phyloP scores from a whole-genome alignment of 768 basidiomycete species.

The Mrakia gelida region DNA sequence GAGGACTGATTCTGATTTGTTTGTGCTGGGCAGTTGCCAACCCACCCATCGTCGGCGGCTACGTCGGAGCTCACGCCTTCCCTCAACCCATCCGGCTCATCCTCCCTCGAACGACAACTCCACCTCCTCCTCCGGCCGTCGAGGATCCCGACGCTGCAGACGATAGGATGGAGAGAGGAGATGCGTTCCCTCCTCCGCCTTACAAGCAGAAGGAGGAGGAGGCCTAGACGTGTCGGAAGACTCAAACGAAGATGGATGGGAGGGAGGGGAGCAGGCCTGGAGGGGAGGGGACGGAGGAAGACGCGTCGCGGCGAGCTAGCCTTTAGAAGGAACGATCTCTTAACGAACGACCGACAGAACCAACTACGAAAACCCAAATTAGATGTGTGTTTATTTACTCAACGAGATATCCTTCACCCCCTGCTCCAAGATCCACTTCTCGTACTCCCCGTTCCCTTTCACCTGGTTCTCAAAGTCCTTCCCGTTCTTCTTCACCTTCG shows the following conservation, averaged over 20 bases:
- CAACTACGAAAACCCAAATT: background rate
- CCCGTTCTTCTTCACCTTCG: conserved; percentile 64
- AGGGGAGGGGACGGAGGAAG: background rate
- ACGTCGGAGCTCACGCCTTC: background rate
- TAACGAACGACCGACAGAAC: background rate
- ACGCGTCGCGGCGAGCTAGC: background rate
- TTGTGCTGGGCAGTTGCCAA: too few relatives aligned
- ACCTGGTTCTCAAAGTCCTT: conserved; percentile 71
- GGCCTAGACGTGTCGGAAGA: too few relatives aligned
- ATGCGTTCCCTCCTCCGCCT: background rate
- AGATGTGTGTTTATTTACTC: too few relatives aligned
- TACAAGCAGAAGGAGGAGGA: background rate
- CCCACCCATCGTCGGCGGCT: background rate
- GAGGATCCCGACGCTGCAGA: conserved; percentile 1
- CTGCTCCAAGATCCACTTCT: conserved; percentile 16
- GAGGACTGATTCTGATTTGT: background rate
- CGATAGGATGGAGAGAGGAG: conserved; percentile 13
- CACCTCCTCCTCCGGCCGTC: background rate
- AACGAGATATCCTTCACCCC: background rate
- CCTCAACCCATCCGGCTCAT: background rate
- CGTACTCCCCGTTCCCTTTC: conserved; percentile 49
- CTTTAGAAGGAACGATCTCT: background rate
- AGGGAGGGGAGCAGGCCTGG: background rate
- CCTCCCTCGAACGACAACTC: background rate
- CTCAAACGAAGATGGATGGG: background rate